Evolutionary conservation across 495 filamentous ascomycete species (phyloP).

Genomic region (Penicillium soppii): DNA sequence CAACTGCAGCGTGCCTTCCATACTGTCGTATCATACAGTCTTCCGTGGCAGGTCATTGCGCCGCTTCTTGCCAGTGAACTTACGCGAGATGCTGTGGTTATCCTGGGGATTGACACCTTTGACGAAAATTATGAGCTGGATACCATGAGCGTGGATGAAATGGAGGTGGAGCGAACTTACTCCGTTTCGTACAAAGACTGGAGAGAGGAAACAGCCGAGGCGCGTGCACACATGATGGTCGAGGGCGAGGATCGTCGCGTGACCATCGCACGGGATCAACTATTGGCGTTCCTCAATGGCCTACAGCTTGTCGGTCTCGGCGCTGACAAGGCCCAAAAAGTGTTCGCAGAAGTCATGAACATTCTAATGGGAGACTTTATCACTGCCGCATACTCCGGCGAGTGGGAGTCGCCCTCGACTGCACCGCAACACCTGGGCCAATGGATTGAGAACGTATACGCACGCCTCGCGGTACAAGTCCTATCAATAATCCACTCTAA

Average conservation of each 20-base stretch:
- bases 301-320: conserved; percentile 72
- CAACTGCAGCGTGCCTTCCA: conserved; percentile 62
- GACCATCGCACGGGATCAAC: conserved; percentile 47
- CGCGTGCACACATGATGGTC: conserved; percentile 34
- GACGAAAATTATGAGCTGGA: conserved; percentile 16
- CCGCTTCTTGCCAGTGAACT: conserved; percentile 54
- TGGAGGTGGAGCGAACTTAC: conserved; percentile 38
- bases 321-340: conserved; percentile 69
- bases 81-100: conserved; percentile 47
- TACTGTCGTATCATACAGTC: conserved; percentile 64
- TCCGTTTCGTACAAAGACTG: conserved; percentile 42
- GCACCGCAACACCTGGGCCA: conserved; percentile 58
- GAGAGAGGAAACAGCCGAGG: conserved; percentile 28
- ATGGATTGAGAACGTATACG: conserved; percentile 73
- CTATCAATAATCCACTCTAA: conserved; percentile 45
- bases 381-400: conserved; percentile 54
- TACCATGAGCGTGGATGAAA: conserved; percentile 27
- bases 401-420: conserved; percentile 57
- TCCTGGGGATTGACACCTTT: conserved; percentile 55
- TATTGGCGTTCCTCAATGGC: conserved; percentile 58
- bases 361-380: conserved; percentile 66
- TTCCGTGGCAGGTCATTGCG: conserved; percentile 51
- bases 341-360: conserved; percentile 75
- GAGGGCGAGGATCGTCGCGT: conserved; percentile 35
- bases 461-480: conserved; percentile 64